phyloP scores from a whole-genome alignment of 2,329 filamentous ascomycete genomes.

The Aurifilum marmelostoma region DNA sequence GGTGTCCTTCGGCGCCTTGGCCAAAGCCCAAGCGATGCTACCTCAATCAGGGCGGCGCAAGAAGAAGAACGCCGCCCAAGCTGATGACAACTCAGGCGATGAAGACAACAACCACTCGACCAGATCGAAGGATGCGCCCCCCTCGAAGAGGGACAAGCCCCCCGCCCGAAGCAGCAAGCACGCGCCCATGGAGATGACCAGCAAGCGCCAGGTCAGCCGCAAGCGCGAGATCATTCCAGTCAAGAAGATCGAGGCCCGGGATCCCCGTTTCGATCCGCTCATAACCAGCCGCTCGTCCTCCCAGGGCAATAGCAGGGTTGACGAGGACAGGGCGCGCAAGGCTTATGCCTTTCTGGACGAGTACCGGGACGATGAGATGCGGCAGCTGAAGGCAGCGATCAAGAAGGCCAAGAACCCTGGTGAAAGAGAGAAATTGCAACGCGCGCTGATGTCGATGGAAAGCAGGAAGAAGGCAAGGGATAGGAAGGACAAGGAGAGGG shows the following conservation, averaged over 20 bases:
- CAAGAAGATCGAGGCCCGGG: conserved; percentile 64
- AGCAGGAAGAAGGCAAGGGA: conserved; percentile 72
- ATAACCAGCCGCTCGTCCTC: conserved; percentile 36
- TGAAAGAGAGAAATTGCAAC: conserved; percentile 72
- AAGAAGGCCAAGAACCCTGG: conserved; percentile 65
- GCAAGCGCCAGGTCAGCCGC: conserved; percentile 81
- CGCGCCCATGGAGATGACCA: conserved; percentile 81
- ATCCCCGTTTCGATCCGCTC: conserved; percentile 84
- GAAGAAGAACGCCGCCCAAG: conserved; percentile 33
- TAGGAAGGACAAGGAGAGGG: conserved; percentile 69
- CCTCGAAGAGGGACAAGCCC: conserved; percentile 43
- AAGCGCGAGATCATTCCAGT: conserved; percentile 71
- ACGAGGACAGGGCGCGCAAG: conserved; percentile 63
- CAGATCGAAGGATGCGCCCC: neutral
- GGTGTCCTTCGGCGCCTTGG: conserved; percentile 88
- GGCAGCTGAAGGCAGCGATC: conserved; percentile 69
- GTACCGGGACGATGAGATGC: conserved; percentile 84
- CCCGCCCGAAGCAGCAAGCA: conserved; percentile 68
- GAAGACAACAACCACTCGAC: conserved; percentile 34
- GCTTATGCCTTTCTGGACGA: conserved; percentile 88
- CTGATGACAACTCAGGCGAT: conserved; percentile 33
- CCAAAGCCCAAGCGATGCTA: conserved; percentile 78
- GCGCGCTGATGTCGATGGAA: conserved; percentile 76
- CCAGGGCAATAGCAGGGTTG: conserved; percentile 42
- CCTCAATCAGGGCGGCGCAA: conserved; percentile 37